Conservation (phyloP, 495 filamentous ascomycete species). For the Aspergillus haitiensis region DNA sequence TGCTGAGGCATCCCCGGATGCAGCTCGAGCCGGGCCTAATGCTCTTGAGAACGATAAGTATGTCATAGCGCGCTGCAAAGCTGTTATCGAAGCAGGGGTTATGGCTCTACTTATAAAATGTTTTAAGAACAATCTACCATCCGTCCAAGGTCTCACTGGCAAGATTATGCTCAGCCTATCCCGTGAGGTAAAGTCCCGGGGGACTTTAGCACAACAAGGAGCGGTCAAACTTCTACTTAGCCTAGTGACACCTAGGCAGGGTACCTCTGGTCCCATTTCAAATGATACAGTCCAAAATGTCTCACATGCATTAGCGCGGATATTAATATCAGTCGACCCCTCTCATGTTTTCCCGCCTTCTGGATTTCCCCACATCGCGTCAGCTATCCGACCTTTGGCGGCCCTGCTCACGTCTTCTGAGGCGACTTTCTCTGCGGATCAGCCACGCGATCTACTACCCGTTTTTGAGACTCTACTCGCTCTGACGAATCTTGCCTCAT, state of each 20-base stretch:
- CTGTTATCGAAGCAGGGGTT: conserved; percentile 71
- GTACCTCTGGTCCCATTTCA: conserved; percentile 35
- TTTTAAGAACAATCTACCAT: conserved; percentile 64
- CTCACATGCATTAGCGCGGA: conserved; percentile 85
- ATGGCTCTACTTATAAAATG: conserved; percentile 72
- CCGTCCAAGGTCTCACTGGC: conserved; percentile 65
- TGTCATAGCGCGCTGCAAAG: conserved; percentile 73
- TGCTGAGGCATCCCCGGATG: conserved; percentile 72
- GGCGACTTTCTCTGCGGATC: conserved; percentile 47
- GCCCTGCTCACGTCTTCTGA: conserved; percentile 62
- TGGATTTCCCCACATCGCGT: conserved; percentile 67
- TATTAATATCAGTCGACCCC: conserved; percentile 88
- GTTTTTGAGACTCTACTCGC: conserved; percentile 89
- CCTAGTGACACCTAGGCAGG: conserved; percentile 59
- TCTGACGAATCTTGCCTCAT: conserved; percentile 88
- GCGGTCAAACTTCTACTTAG: conserved; percentile 80
- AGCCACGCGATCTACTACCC: conserved; percentile 77
- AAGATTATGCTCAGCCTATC: conserved; percentile 75
- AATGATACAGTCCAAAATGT: conserved; percentile 58
- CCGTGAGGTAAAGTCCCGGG: conserved; percentile 66
- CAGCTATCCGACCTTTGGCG: conserved; percentile 76
- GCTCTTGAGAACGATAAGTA: conserved; percentile 70
- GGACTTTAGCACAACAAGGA: conserved; percentile 84
- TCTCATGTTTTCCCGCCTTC: conserved; percentile 78
- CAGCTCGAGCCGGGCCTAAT: conserved; percentile 54